Percentiles rank a stretch among this genome's conserved stretches.
phyloP scores from a whole-genome alignment of 1,284 basidiomycete species.

The Kalmanozyma brasiliensis region DNA sequence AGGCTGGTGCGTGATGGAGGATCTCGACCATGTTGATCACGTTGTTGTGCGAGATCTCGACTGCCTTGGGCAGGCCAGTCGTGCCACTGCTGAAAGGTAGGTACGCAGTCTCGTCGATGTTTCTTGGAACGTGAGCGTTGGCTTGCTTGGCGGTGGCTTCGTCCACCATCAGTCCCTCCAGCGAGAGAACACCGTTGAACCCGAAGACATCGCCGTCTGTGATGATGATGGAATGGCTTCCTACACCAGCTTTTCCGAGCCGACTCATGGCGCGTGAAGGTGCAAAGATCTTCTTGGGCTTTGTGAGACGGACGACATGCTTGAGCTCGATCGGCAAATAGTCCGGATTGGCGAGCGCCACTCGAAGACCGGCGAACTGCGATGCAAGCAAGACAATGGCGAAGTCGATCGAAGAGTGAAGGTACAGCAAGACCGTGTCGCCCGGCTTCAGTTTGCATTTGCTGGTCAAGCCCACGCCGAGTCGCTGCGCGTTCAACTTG shows the following conservation, averaged over 20 bases:
- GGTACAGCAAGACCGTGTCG: conserved; percentile 33
- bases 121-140: conserved; percentile 11
- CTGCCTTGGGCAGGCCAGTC: conserved; percentile 46
- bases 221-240: conserved; percentile 8
- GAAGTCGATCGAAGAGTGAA: conserved; percentile 42
- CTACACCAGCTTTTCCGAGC: conserved; percentile 20
- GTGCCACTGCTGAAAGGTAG: conserved; percentile 47
- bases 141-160: conserved; percentile 9
- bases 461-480: conserved; percentile 31
- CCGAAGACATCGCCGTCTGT: conserved; percentile 11
- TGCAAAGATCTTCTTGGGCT: conserved; percentile 40
- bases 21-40: conserved; percentile 45
- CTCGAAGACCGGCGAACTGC: conserved; percentile 38
- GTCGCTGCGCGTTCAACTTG: conserved; percentile 33
- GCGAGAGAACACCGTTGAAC: conserved; percentile 20
- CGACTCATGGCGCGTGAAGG: conserved; percentile 9
- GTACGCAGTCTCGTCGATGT: conserved; percentile 26
- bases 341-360: conserved; percentile 33
- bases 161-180: conserved; percentile 15
- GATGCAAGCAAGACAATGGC: conserved; percentile 26
- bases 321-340: conserved; percentile 35
- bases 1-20: conserved; percentile 9
- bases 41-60: conserved; percentile 46
- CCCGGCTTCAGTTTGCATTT: conserved; percentile 39
- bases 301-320: conserved; percentile 30